These are phyloP conservation scores for Helicocarpus griseus DNA, from an alignment of 2,329 filamentous ascomycete genomes.

Conservation along the genomic window DNA sequence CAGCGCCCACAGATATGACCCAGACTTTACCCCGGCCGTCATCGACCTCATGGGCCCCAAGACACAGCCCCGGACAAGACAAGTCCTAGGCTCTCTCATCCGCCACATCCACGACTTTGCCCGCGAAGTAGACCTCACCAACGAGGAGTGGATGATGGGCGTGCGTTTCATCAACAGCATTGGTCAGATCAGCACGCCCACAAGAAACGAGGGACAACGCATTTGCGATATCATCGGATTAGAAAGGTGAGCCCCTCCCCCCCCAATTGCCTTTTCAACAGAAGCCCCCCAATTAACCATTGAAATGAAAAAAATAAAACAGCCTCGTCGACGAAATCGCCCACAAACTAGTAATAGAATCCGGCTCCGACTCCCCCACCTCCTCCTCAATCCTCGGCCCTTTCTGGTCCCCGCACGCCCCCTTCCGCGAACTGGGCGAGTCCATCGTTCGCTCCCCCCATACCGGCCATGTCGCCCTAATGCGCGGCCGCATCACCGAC, in stretches of 20 bases:
- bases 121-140: slow-evolving; percentile 65
- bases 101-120: slow-evolving; percentile 69
- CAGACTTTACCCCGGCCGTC: slow-evolving; percentile 61
- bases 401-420: slow-evolving; percentile 67
- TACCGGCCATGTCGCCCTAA: slow-evolving; percentile 51
- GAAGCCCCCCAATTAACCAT: slow-evolving; percentile 41
- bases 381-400: slow-evolving; percentile 67
- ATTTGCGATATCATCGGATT: slow-evolving; percentile 65
- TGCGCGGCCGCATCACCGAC: slow-evolving; percentile 61
- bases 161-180: slow-evolving; percentile 67
- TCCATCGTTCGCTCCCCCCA: slow-evolving; percentile 56
- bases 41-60: slow-evolving; percentile 64
- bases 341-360: slow-evolving; percentile 54
- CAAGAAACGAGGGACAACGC: slow-evolving; percentile 62
- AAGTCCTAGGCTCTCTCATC: slow-evolving; percentile 56
- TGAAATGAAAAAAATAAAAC: slow-evolving; percentile 21
- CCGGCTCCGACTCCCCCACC: slow-evolving; percentile 53
- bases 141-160: slow-evolving; percentile 67
- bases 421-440: slow-evolving; percentile 58
- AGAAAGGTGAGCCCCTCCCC: slow-evolving; percentile 41
- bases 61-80: slow-evolving; percentile 52
- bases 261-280: neutral
- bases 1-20: slow-evolving; percentile 40
- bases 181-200: slow-evolving; percentile 52
- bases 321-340: slow-evolving; percentile 70